Base-by-base conservation (phyloP, 805 yeast genomes). In the Yarrowia divulgata region DNA sequence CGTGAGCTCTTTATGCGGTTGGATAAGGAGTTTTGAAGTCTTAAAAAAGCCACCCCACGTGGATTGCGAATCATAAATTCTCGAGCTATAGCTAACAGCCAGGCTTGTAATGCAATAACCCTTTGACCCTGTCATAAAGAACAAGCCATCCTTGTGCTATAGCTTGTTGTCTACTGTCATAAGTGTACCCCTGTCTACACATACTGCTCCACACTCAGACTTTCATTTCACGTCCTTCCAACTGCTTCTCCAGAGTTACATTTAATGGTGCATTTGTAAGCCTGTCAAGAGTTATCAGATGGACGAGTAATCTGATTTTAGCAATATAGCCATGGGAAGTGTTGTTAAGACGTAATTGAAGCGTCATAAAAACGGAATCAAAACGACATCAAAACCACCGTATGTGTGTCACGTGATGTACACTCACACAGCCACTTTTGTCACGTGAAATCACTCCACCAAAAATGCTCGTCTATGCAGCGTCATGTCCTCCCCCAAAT, bases 401-500 rank as follows among this genome's bases (percentile, higher is more conserved):
- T 13, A 37, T 10, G 40, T 8, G 12, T 37, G 12, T 46, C 50
- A 46, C 50, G 50, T 46, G 50, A 46, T n/a, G n/a, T n/a, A n/a
- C n/a, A n/a, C n/a, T n/a, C n/a, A n/a, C n/a, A n/a, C n/a, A n/a
- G n/a, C n/a, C n/a, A n/a, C 45, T 43, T 29, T 39, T 42, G 60
- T 54, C 60, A 54, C 60, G 60, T 54, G 60, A 37, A 54, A 54
- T 54, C 29, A 54, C 60, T 50, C 14, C 55, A 50, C 55, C 23
- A n/a, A 35, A 35, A 35, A n/a, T 55, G 63, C 64, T 57, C 49
- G 64, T 34, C 39, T 9, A 57, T 57, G 49, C 64, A 57, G 64
- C 39, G 9, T 57, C 64, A 57, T 57, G 60, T 8, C 60, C 60
- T 54, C n/a, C 60, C 60, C 45, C 60, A 39, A 37, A 18, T 34